Evolutionary conservation across 1,139 yeast species (phyloP), one percentile per base, ranked within the genome.

Genomic region (Debaryomycetaceae sp.): DNA sequence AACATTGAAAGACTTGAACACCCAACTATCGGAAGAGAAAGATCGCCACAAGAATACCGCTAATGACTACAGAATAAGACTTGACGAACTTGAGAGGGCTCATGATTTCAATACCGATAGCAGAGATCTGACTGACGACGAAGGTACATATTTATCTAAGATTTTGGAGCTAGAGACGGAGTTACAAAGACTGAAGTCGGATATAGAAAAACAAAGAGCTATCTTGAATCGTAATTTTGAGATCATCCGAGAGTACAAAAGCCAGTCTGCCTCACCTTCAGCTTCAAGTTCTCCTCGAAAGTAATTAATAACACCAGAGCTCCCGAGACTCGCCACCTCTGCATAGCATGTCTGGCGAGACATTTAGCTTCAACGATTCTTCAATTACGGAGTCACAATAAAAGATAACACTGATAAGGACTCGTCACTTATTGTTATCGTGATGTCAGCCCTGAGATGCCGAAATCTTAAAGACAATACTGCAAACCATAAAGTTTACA

Each of bases 201-300:
- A 39, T 6, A 39, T 39, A 2, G 42, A 39, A 23, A 39, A 39
- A 8, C 42, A 39, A 13, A 33, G 23, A 13, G 20, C 36, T 5
- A 39, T 39, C 22, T 39, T 39, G 24, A n/a, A 22, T 9, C 20
- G 34, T 20, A 39, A 39, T n/a, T 24, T 39, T 9, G 42, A 34
- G 7, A n/a, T 39, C 7, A 22, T 39, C 13, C 30, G 42, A 30
- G 27, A 39, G 24, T 39, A 39, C 34, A 39, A 23, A 36, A 17
- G 24, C 24, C 24, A 11, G 8, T 17, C 38, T 17, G 9, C n/a
- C 8, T n/a, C 36, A 7, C 13, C 36, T 34, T 34, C 36, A 8
- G 22, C 36, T 8, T 4, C 36, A 4, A 8, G 3, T 13, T 34
- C 36, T 17, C 36, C 22, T 7, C 9, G 4, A 34, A 13, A 34